Percentiles rank a stretch among this genome's conserved stretches.
phyloP scores from a whole-genome alignment of 257 asterid genomes.

The Leonotis leonurus region DNA sequence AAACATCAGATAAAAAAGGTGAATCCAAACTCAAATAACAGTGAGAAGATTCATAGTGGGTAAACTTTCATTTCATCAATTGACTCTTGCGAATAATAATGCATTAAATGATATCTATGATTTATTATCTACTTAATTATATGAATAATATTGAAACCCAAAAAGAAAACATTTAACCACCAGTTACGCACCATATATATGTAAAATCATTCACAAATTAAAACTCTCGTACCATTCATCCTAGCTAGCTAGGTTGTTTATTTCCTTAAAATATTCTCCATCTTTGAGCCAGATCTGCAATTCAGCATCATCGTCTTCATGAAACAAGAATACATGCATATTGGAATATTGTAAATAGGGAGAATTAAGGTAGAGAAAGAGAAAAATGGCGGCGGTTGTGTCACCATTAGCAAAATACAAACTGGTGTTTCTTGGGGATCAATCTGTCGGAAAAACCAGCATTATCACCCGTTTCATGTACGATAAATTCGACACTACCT shows the following conservation, averaged over 20 bases:
- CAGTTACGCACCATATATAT: background rate
- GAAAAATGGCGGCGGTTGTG: conserved; percentile 24
- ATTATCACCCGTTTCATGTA: conserved; percentile 45
- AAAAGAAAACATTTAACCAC: no score
- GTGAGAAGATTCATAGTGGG: no score
- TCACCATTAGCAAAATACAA: conserved; percentile 40
- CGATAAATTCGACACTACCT: conserved; percentile 39
- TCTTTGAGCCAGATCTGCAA: conserved; percentile 15
- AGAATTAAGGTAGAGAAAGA: conserved; percentile 3
- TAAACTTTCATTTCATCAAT: no score
- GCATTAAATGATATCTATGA: no score
- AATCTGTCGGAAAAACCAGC: conserved; percentile 41
- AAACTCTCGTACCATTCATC: background rate
- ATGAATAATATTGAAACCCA: no score
- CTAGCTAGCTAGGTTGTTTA: background rate
- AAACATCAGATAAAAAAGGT: no score
- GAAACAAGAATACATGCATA: background rate
- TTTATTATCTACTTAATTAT: no score
- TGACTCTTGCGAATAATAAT: no score
- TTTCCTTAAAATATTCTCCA: conserved; percentile 15
- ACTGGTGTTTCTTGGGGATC: conserved; percentile 41
- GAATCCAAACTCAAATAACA: no score
- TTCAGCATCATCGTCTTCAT: conserved; percentile 8
- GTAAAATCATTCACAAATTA: background rate
- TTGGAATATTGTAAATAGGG: background rate